Percentiles rank a stretch among this genome's conserved stretches.
Evolutionary conservation across 192 early-diverging fungal species (phyloP).

Genomic region (Podila verticillata): DNA sequence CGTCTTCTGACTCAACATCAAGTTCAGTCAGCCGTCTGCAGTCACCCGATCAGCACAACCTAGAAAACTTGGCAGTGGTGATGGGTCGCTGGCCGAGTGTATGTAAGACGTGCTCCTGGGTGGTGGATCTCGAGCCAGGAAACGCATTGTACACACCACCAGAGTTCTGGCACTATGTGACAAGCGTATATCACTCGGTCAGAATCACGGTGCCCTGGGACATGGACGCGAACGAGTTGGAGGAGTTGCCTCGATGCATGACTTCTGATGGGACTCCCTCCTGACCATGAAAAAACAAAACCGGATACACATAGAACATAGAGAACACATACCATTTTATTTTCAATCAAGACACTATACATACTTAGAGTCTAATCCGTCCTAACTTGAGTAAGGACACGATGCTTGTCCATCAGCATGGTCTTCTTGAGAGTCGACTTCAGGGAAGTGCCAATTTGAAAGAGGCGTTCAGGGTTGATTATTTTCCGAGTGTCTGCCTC

Average conservation of each 20-base stretch:
- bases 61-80: constrained; percentile 15
- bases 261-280: constrained; percentile 35
- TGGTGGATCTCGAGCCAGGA: constrained; percentile 56
- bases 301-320: no score
- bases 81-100: constrained; percentile 55
- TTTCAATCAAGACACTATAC: no score
- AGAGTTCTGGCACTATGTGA: constrained; percentile 65
- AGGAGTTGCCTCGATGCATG: constrained; percentile 57
- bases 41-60: background rate
- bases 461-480: no score
- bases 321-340: no score
- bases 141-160: constrained; percentile 65
- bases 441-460: no score
- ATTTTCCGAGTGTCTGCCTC: no score
- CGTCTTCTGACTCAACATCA: background rate
- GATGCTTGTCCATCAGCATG: no score
- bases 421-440: no score
- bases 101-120: constrained; percentile 39
- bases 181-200: constrained; percentile 54
- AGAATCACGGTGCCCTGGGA: constrained; percentile 64
- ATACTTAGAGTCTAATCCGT: no score
- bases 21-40: background rate
- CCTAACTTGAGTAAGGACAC: no score
- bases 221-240: constrained; percentile 54
- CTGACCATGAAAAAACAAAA: no score